Conservation (phyloP, 345 rosid species). For the Hypericum androsaemum region DNA sequence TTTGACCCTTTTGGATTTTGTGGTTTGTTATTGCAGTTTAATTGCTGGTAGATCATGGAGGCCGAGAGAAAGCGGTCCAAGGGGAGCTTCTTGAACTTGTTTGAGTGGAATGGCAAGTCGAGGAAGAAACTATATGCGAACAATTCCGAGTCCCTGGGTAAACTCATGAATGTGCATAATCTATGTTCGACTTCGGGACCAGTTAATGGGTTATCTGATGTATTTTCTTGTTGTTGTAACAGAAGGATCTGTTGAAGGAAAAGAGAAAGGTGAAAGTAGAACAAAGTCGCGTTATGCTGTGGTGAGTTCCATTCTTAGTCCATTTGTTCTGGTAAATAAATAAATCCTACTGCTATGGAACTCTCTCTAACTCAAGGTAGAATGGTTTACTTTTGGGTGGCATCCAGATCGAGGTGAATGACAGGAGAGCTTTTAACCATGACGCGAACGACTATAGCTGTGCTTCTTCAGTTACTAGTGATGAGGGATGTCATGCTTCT, state of each 20-base stretch:
- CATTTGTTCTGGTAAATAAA: conserved; percentile 4
- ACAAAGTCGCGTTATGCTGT: conserved; percentile 24
- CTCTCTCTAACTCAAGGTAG: conserved; percentile 5
- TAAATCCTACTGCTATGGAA: background rate
- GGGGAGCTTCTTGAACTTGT: conserved; percentile 59
- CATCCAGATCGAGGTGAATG: conserved; percentile 40
- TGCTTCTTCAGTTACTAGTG: conserved; percentile 60
- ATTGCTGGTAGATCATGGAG: conserved; percentile 49
- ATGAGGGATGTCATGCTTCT: conserved; percentile 41
- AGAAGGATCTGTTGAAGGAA: conserved; percentile 40
- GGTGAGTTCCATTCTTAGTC: conserved; percentile 23
- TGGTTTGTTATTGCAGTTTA: conserved; percentile 7
- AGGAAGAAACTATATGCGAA: too few relatives aligned
- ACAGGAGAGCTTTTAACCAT: conserved; percentile 30
- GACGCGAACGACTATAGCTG: conserved; percentile 45
- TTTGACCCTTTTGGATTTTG: background rate
- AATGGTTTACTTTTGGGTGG: conserved; percentile 11
- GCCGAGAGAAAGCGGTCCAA: conserved; percentile 56
- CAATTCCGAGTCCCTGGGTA: too few relatives aligned
- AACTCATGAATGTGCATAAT: too few relatives aligned
- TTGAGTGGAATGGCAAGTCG: conserved; percentile 34
- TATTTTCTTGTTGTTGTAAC: conserved; percentile 8
- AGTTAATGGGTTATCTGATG: background rate
- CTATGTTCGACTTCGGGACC: too few relatives aligned
- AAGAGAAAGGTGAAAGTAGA: conserved; percentile 24